Evolutionary conservation across 2,329 filamentous ascomycete species (phyloP), one percentile per base, ranked within the genome.

Genomic region (Pseudovirgaria hyperparasitica): DNA sequence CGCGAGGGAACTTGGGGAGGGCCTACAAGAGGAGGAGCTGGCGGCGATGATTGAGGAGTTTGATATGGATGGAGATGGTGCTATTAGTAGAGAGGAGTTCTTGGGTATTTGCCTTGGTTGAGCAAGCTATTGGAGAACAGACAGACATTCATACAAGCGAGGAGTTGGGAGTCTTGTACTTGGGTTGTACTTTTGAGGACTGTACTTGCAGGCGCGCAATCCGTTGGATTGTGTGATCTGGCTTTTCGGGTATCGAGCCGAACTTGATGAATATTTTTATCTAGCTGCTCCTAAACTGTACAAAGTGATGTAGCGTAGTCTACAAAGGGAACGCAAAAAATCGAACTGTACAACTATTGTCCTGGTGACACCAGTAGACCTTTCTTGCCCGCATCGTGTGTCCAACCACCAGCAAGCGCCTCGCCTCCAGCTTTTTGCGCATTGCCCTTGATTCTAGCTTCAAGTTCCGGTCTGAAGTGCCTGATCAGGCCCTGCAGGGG

Each of bases 1-100:
- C 15, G 85, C 87, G 31, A 72, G 84, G 43, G 90, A 96, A 52
- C 63, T 98, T 37, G 90, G 90, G 6, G 87, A 96, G 54, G 84
- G 82, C 9, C 65, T 98, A 40, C 82, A 90, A 41, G 87, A 98
- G 47, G 81, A 92, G 45, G 90, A 98, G 54, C 65, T 98, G 35
- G 67, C 73, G 41, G 85, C 85, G 38, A 98, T 98, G 90, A 90
- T 98, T 59, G 85, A 94, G 47, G 87, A 96, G 56, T 92, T 96
- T 60, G 90, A 98, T 60, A 67, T 94, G 38, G 82, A 92, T 48
- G 87, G 84, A 2, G 92, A 92, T 42, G 86, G 86, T 8, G 85
- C 67, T 31, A 74, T 77, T 38, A 66, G 62, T 25, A 51, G 67
- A 42, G 72, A 76, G 32, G 72, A 72, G 32, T 77, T 77, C 57